These are phyloP conservation scores for Candida adriatica DNA, from an alignment of 805 yeast species.

Conservation along the genomic window DNA sequence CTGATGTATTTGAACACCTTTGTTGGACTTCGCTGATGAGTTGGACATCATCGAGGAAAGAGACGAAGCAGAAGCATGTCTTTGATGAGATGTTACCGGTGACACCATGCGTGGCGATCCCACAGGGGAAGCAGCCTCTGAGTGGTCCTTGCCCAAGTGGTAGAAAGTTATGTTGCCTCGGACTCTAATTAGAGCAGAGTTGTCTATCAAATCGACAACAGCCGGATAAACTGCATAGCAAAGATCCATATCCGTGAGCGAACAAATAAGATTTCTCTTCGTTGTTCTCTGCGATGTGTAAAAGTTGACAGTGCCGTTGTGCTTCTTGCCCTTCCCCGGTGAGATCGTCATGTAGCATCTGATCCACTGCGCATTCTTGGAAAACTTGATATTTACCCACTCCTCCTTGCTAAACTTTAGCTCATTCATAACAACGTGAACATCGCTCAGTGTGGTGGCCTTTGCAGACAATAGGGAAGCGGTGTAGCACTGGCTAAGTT, in stretches of 20 bases:
- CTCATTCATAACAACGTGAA: constrained; percentile 49
- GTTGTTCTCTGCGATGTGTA: constrained; percentile 41
- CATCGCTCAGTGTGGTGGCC: constrained; percentile 50
- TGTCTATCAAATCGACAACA: constrained; percentile 44
- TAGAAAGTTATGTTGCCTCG: constrained; percentile 45
- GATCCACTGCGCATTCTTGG: constrained; percentile 54
- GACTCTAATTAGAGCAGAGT: constrained; percentile 48
- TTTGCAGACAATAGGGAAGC: constrained; percentile 56
- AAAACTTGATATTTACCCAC: constrained; percentile 58
- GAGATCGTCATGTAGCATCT: constrained; percentile 43
- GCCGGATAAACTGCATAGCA: constrained; percentile 54
- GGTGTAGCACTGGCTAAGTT: constrained; percentile 56
- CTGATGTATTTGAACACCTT: constrained; percentile 6
- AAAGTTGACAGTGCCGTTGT: constrained; percentile 44
- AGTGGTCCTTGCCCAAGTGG: constrained; percentile 7
- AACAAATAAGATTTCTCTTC: constrained; percentile 46
- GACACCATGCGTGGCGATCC: constrained; percentile 4
- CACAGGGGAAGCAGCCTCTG: neutral
- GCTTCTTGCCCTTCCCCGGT: constrained; percentile 32
- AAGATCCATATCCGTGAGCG: constrained; percentile 37
- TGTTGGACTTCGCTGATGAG: constrained; percentile 7
- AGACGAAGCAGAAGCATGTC: constrained; percentile 8
- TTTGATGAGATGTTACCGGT: constrained; percentile 4
- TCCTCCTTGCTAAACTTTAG: constrained; percentile 42
- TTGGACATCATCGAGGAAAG: constrained; percentile 8